Percentiles rank a stretch among this genome's conserved stretches.
Conservation (phyloP, 1,284 basidiomycete species). For the Rhodotorula sp. region DNA sequence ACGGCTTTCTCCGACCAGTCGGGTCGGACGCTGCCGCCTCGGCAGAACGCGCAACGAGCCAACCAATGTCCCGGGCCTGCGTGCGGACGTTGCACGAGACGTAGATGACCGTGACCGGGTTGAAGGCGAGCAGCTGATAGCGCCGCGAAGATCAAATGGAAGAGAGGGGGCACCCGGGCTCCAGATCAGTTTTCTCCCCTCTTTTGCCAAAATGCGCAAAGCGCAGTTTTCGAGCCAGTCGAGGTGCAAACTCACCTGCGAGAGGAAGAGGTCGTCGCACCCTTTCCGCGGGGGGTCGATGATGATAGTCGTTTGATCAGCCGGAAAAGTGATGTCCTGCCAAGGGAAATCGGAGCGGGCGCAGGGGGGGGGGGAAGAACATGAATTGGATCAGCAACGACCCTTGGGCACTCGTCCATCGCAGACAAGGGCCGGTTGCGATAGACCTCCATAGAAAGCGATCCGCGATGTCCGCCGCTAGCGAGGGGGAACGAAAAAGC, state of each 20-base stretch:
- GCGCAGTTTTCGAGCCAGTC: too few species aligned
- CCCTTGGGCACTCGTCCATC: too few species aligned
- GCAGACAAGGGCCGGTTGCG: too few species aligned
- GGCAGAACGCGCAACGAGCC: slow-evolving; percentile 57
- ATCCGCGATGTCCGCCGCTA: too few species aligned
- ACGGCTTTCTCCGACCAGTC: slow-evolving; percentile 50
- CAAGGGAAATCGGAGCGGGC: too few species aligned
- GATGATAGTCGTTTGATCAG: slow-evolving; percentile 66
- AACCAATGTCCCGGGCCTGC: slow-evolving; percentile 78
- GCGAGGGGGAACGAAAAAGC: not conserved
- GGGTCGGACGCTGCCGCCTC: slow-evolving; percentile 46
- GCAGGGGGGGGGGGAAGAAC: slow-evolving; percentile 64
- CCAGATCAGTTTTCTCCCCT: too few species aligned
- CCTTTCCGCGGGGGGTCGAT: slow-evolving; percentile 91
- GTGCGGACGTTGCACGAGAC: slow-evolving; percentile 90
- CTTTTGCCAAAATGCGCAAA: too few species aligned
- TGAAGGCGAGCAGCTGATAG: slow-evolving; percentile 70
- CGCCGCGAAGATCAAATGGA: not conserved
- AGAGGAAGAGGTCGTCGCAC: slow-evolving; percentile 75
- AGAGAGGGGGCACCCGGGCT: too few species aligned
- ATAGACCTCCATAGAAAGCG: not conserved
- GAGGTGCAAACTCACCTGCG: not conserved
- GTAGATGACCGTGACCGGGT: slow-evolving; percentile 73
- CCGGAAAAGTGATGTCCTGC: slow-evolving; percentile 61
- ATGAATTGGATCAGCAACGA: slow-evolving; percentile 48